Evolutionary conservation across 2,329 filamentous ascomycete genomes (phyloP).

Genomic region (Neophaeococcomyces mojaviensis): DNA sequence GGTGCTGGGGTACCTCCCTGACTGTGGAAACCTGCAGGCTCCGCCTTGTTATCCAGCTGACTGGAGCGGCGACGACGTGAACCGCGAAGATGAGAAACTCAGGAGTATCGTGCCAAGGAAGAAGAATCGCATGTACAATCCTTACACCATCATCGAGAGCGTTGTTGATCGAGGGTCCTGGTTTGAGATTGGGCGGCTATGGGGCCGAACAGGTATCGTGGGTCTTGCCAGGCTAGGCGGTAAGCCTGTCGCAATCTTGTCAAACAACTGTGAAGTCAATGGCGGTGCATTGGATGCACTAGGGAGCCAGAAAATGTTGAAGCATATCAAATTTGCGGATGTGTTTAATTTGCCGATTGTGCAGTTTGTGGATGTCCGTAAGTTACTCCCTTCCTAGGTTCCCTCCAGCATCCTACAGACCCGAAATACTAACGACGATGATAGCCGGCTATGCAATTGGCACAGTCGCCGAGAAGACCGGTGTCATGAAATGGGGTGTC

Average conservation of each 20-base stretch:
- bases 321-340: slow-evolving; percentile 56
- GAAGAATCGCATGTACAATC: slow-evolving; percentile 54
- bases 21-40: slow-evolving; percentile 44
- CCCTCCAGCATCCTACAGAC: neutral
- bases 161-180: slow-evolving; percentile 51
- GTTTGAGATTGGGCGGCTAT: slow-evolving; percentile 58
- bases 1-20: slow-evolving; percentile 51
- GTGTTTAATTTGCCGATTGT: slow-evolving; percentile 58
- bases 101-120: slow-evolving; percentile 51
- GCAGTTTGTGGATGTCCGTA: slow-evolving; percentile 56
- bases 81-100: slow-evolving; percentile 43
- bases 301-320: slow-evolving; percentile 54
- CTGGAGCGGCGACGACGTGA: slow-evolving; percentile 37
- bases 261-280: slow-evolving; percentile 54
- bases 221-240: slow-evolving; percentile 54
- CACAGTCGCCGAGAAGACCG: slow-evolving; percentile 54
- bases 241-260: slow-evolving; percentile 51
- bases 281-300: slow-evolving; percentile 54
- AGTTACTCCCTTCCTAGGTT: slow-evolving; percentile 18
- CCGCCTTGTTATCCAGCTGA: slow-evolving; percentile 43
- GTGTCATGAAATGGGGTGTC: slow-evolving; percentile 59
- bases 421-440: slow-evolving; percentile 1
- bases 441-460: slow-evolving; percentile 56
- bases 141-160: slow-evolving; percentile 48
- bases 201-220: slow-evolving; percentile 55